A percentile compares a stretch with the other conserved stretches of the same genome.
phyloP scores from a whole-genome alignment of 1,284 basidiomycete genomes.

The Tylopilus sp. region DNA sequence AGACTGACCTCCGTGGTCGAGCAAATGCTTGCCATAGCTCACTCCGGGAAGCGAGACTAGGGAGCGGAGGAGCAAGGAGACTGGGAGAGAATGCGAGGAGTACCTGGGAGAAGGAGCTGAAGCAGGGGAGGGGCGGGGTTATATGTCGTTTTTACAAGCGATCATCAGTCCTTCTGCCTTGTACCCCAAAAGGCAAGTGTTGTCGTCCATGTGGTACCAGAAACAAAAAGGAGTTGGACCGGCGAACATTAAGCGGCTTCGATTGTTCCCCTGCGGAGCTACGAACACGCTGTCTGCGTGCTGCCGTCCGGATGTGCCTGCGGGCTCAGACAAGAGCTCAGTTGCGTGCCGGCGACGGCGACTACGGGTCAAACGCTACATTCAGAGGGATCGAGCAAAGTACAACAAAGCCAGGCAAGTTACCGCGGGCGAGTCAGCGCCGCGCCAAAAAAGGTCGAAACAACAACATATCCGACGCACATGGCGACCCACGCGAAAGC shows the following conservation, averaged over 20 bases:
- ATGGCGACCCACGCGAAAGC: constrained; percentile 26
- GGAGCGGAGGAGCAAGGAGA: background rate
- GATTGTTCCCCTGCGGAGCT: constrained; percentile 15
- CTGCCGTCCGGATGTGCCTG: background rate
- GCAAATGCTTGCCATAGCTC: constrained; percentile 24
- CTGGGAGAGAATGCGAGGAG: background rate
- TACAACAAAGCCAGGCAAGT: constrained; percentile 5
- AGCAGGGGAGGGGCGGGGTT: constrained; percentile 10
- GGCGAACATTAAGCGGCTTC: constrained; percentile 9
- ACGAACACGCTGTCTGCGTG: constrained; percentile 4
- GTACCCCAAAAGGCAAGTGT: constrained; percentile 32
- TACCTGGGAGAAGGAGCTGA: constrained; percentile 6
- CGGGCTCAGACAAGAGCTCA: constrained; percentile 9
- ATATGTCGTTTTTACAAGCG: constrained; percentile 14
- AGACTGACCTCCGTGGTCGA: constrained; percentile 31
- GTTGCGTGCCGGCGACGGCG: constrained; percentile 10
- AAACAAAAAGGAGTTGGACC: constrained; percentile 27
- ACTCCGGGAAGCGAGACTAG: background rate
- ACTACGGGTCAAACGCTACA: background rate
- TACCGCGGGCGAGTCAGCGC: constrained; percentile 18
- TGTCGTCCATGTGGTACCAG: constrained; percentile 18
- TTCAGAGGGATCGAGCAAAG: background rate
- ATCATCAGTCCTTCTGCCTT: constrained; percentile 15
- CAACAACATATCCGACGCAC: constrained; percentile 27
- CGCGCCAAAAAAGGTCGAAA: background rate